Conservation (phyloP, 257 asterid species). For the Lavandula angustifolia region DNA sequence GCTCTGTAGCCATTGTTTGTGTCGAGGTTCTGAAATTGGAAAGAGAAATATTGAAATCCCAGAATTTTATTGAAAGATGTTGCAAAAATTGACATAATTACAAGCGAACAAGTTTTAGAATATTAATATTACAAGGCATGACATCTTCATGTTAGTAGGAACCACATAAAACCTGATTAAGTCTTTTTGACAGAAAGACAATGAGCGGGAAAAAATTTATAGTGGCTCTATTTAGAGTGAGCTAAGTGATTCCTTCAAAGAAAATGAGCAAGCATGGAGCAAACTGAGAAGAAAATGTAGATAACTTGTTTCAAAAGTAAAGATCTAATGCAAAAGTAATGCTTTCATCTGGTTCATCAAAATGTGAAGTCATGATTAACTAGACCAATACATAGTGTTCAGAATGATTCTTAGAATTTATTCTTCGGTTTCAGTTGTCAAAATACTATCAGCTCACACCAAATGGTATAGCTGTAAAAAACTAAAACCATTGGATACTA, state of each 20-base stretch:
- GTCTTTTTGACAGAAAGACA: neutral
- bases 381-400: conserved; percentile 23
- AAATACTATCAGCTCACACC: conserved; percentile 20
- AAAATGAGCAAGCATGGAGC: neutral
- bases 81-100: neutral
- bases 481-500: conserved; percentile 16
- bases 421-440: conserved; percentile 2
- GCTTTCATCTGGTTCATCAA: conserved; percentile 5
- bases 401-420: neutral
- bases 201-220: neutral
- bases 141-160: neutral
- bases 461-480: neutral
- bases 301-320: neutral
- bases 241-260: neutral
- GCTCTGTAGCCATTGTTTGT: conserved; percentile 70
- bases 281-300: neutral
- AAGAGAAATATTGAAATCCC: too few relatives aligned
- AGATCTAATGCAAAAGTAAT: neutral
- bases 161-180: too few relatives aligned
- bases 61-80: neutral
- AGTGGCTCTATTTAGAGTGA: too few relatives aligned
- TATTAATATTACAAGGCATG: conserved; percentile 4
- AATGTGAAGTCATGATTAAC: conserved; percentile 13
- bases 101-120: conserved; percentile 15
- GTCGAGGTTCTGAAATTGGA: conserved; percentile 66